phyloP scores from a whole-genome alignment of 129 eudicot genomes.

The Chrysanthemum seticuspe region DNA sequence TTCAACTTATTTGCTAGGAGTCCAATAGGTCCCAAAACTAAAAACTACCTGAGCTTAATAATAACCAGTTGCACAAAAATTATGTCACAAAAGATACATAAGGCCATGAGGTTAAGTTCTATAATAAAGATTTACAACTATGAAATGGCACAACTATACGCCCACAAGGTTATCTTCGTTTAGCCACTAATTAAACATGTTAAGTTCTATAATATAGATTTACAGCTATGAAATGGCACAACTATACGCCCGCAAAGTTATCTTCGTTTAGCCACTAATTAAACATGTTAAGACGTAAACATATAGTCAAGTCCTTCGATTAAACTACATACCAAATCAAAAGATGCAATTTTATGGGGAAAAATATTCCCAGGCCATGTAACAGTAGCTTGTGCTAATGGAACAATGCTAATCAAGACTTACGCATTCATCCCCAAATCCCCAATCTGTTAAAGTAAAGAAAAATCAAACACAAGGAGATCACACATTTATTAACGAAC shows the following conservation, averaged over 20 bases:
- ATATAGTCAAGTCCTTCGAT: background rate
- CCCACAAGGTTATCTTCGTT: background rate
- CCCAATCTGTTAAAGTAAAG: background rate
- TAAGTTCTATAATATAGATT: background rate
- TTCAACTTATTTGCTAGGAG: background rate
- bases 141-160: background rate
- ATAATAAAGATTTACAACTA: background rate
- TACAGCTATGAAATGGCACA: background rate
- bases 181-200: background rate
- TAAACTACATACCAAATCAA: background rate
- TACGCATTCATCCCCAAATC: background rate
- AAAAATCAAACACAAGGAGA: background rate
- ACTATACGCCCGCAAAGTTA: background rate
- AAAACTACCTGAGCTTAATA: background rate
- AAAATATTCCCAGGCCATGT: background rate
- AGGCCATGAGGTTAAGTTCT: background rate
- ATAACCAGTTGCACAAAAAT: background rate
- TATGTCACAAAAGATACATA: background rate
- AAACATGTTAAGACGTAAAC: background rate
- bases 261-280: background rate
- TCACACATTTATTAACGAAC: background rate
- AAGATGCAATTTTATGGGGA: background rate
- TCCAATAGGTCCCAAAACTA: background rate
- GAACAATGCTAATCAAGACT: background rate
- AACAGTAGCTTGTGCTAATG: background rate